phyloP scores from a whole-genome alignment of 140 eudicot genomes.

The Artemisia princeps region DNA sequence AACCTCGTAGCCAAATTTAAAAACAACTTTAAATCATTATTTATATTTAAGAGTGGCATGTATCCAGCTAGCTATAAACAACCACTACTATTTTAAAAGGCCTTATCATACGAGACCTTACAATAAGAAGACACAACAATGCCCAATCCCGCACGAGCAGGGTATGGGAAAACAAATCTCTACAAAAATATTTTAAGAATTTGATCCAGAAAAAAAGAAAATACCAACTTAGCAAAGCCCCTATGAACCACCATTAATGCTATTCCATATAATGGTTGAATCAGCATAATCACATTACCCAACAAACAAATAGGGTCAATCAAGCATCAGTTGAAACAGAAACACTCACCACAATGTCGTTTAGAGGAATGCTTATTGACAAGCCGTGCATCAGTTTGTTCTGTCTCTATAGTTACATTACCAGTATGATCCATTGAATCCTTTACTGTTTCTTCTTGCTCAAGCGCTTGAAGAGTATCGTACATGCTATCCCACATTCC shows the following conservation, averaged over 20 bases:
- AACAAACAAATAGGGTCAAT: neutral
- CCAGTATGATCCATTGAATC: slow-evolving; percentile 27
- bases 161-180: no score
- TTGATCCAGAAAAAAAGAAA: neutral
- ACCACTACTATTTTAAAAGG: neutral
- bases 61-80: neutral
- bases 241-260: neutral
- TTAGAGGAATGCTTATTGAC: slow-evolving; percentile 18
- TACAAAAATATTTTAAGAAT: neutral
- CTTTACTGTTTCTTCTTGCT: slow-evolving; percentile 23
- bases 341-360: slow-evolving; percentile 44
- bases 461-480: slow-evolving; percentile 46
- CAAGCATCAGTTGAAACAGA: slow-evolving; percentile 17
- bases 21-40: no score
- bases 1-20: no score
- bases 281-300: neutral
- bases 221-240: slow-evolving; percentile 2
- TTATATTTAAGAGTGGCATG: neutral
- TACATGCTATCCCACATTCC: slow-evolving; percentile 86
- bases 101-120: no score
- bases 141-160: neutral
- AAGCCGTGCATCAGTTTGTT: slow-evolving; percentile 27
- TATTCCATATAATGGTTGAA: slow-evolving; percentile 11
- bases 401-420: slow-evolving; percentile 40
- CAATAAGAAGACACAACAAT: no score